Base-by-base conservation (phyloP, 2,329 filamentous ascomycete species). In the Pseudogymnoascus sp. region DNA sequence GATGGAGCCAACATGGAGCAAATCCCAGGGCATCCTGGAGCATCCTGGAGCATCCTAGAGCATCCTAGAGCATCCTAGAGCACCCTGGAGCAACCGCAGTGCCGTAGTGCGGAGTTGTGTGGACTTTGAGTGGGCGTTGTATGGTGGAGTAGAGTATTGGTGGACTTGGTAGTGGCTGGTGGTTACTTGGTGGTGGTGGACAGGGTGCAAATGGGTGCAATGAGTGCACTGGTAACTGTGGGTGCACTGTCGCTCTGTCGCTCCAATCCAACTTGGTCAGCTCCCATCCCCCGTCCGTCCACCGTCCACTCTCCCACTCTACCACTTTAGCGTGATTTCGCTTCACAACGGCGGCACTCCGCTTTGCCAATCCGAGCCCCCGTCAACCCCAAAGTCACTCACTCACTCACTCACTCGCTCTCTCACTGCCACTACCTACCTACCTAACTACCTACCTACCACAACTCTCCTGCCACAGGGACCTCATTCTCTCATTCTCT, bases 291-390 rank as follows among this genome's bases (percentile, higher is more conserved):
- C 64, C 64, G 21, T 65, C 41, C 56, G 13, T 68, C 67, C 8
- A 68, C 61, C 66, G 69, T 69, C 26, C 68, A 57, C 45, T 52
- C 45, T 52, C 45, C n/a, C n/a, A n/a, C n/a, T n/a, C n/a, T n/a
- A n/a, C n/a, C 45, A 52, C 45, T 30, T 48, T 48, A 48, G 41
- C 41, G 41, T 48, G 41, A 48, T 48, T 48, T 48, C 41, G 41
- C 41, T 48, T 48, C 41, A 48, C 41, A 48, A 48, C 41, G 41
- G 41, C 41, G 41, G 23, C 41, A 23, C 41, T 48, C 41, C 41
- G 41, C 41, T 48, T 48, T 48, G 41, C 23, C 41, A 48, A 48
- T 48, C 41, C 23, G 41, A 48, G 41, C 41, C 41, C 41, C 41
- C 41, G 23, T 48, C 41, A 28, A 48, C 41, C 41, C 41, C 45